These are phyloP conservation scores for Solanum appendiculatum DNA, from an alignment of 257 asterid species.

Conservation along the genomic window DNA sequence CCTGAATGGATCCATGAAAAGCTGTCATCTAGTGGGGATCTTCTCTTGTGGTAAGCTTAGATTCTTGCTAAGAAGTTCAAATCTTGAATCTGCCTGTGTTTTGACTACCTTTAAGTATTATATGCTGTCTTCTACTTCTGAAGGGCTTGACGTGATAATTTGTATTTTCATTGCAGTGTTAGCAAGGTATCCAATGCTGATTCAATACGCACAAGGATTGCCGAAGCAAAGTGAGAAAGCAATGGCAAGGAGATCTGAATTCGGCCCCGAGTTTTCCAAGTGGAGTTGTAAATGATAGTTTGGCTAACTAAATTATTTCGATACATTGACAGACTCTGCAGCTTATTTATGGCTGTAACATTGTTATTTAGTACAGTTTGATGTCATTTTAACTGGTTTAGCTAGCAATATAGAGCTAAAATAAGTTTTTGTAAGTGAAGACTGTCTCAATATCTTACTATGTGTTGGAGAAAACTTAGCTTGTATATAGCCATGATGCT, in stretches of 20 bases:
- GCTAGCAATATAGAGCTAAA: neutral
- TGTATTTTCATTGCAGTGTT: constrained; percentile 33
- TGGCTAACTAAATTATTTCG: neutral
- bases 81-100: neutral
- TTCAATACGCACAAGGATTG: constrained; percentile 39
- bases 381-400: neutral
- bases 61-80: neutral
- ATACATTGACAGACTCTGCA: neutral
- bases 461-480: neutral
- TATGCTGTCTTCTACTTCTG: neutral
- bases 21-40: constrained; percentile 46
- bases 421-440: neutral
- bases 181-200: constrained; percentile 47
- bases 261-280: neutral
- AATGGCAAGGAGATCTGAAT: neutral
- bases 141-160: neutral
- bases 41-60: constrained; percentile 46
- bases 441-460: neutral
- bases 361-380: neutral
- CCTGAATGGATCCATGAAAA: constrained; percentile 86
- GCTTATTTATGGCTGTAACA: neutral
- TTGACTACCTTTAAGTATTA: neutral
- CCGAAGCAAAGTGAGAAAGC: constrained; percentile 34
- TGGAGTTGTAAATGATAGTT: neutral
- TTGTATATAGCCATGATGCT: neutral